Evolutionary conservation across 1,284 basidiomycete genomes (phyloP).

Genomic region (Fomes fomentarius): DNA sequence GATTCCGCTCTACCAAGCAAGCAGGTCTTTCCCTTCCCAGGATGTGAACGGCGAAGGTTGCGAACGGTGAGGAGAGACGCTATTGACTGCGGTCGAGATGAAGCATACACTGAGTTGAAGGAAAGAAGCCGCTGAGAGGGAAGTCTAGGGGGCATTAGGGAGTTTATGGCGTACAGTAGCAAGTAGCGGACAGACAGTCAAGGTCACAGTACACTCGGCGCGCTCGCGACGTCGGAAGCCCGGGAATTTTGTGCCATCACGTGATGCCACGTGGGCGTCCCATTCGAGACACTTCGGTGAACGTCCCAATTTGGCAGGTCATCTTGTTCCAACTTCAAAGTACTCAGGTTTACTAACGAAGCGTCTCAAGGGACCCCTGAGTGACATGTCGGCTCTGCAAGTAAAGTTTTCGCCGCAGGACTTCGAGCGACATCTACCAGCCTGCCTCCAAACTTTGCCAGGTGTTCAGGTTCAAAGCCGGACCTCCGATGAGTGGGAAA

Average conservation of each 20-base stretch:
- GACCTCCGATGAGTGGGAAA: background rate
- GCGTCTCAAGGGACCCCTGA: background rate
- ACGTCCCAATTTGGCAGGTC: slow-evolving; percentile 7
- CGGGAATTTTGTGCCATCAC: slow-evolving; percentile 21
- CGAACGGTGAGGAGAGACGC: slow-evolving; percentile 40
- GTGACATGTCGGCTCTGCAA: background rate
- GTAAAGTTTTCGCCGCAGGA: no score
- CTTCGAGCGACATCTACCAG: no score
- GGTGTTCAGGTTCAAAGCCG: no score
- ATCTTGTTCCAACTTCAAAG: background rate
- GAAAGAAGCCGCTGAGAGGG: slow-evolving; percentile 55
- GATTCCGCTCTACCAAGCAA: slow-evolving; percentile 7
- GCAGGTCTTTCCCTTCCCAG: slow-evolving; percentile 10
- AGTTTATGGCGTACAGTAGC: no score
- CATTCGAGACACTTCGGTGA: slow-evolving; percentile 21
- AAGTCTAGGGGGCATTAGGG: slow-evolving; percentile 47
- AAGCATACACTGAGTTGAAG: slow-evolving; percentile 60
- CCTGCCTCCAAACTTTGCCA: slow-evolving; percentile 3
- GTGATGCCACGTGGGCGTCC: slow-evolving; percentile 16
- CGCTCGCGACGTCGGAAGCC: slow-evolving; percentile 15
- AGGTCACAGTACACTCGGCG: no score
- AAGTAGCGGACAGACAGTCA: no score
- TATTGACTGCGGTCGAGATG: slow-evolving; percentile 41
- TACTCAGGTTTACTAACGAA: background rate
- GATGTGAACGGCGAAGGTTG: slow-evolving; percentile 8